Base-by-base conservation (phyloP, 1,139 yeast species). In the Arxiozyma telluris region DNA sequence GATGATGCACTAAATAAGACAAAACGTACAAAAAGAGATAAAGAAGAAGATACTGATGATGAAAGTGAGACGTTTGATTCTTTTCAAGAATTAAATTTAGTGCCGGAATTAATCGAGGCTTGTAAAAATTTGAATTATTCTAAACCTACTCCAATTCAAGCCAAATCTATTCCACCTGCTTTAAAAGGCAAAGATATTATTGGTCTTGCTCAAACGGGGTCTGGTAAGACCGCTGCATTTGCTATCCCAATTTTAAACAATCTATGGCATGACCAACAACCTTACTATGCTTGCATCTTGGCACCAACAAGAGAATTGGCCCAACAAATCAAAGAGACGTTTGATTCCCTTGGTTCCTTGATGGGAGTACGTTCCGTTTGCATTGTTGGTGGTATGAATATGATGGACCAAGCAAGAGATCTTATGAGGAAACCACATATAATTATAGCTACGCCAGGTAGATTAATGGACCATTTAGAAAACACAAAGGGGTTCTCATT, bases 251-350 rank as follows among this genome's bases (percentile, higher is more conserved):
- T 93, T 48, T 76, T 93, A 46, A 97, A 94, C 69, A 84, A 90
- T 0, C 76, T 93, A 51, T 91, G 96, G 89, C 82, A 87, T 57
- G 89, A 87, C 22, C 96, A 93, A 63, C 77, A 84, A 6, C 93
- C 97, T 1, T 86, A 87, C 64, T 93, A 83, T 69, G 96, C 95
- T 8, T 82, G 94, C 61, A 94, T 93, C 1, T 72, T 93, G 62
- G 95, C 97, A 0, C 99, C 99, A 34, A 93, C 99, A 0, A 83
- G 99, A 74, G 99, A 93, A 72, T 76, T 93, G 68, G 98, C 98
- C 0, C 90, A 87, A 69, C 99, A 93, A 69, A 93, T 94, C 61
- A 85, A 91, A 61, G 96, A 90, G 64, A 93, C 96, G 17, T 94
- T 93, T 68, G 96, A 90, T 67, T 96, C 98, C 0, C 73, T 93